Conservation (phyloP, 257 asterid species). For the Nicotiana paniculata region DNA sequence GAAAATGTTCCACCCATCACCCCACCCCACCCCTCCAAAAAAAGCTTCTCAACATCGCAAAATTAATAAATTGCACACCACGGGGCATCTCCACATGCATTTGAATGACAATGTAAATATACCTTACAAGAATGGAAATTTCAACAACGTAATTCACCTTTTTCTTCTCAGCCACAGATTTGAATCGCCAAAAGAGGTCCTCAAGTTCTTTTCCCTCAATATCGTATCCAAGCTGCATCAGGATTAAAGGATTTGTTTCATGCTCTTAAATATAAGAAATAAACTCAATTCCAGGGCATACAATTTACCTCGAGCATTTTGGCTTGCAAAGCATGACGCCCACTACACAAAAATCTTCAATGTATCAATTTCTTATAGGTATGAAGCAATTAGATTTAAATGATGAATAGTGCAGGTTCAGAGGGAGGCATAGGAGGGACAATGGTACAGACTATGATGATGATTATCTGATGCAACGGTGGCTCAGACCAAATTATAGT, state of each 20-base stretch:
- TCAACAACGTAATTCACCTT: constrained; percentile 43
- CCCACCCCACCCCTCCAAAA: neutral
- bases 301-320: constrained; percentile 76
- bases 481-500: neutral
- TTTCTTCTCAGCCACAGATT: constrained; percentile 86
- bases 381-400: neutral
- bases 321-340: constrained; percentile 93
- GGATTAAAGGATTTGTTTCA: neutral
- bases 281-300: neutral
- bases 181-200: constrained; percentile 86
- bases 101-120: neutral
- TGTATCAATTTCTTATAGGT: neutral
- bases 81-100: neutral
- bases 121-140: neutral
- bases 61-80: neutral
- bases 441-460: neutral
- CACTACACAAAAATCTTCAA: constrained; percentile 47
- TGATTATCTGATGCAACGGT: neutral
- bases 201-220: constrained; percentile 80
- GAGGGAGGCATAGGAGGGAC: neutral
- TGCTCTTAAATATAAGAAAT: neutral
- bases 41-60: neutral
- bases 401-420: neutral
- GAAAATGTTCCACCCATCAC: neutral
- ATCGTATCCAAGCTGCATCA: constrained; percentile 82